phyloP scores from a whole-genome alignment of 352 stramenopile genomes.

The Globisporangium orthogonon region DNA sequence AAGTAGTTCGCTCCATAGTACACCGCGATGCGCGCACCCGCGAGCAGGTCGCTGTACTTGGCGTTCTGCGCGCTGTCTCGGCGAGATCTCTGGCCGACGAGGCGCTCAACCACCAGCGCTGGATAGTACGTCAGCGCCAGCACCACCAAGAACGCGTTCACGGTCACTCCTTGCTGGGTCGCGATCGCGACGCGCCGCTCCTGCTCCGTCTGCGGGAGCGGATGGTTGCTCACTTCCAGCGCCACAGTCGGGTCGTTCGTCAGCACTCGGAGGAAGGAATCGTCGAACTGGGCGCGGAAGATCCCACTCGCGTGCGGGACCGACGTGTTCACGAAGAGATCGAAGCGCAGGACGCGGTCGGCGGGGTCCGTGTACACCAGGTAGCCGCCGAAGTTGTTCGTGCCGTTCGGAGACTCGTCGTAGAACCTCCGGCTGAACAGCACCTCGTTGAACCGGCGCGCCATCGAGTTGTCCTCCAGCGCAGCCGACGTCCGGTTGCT shows the following conservation, averaged over 20 bases:
- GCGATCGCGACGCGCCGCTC: conserved; percentile 47
- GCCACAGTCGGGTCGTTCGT: conserved; percentile 8
- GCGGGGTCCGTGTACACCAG: conserved; percentile 20
- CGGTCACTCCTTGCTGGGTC: conserved; percentile 17
- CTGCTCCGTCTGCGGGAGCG: conserved; percentile 33
- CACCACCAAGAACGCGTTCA: conserved; percentile 38
- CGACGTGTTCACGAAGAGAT: conserved; percentile 45
- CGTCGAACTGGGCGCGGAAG: conserved; percentile 50
- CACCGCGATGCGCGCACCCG: conserved; percentile 78
- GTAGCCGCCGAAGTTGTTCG: conserved; percentile 30
- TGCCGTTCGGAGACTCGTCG: conserved; percentile 17
- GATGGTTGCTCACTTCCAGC: conserved; percentile 43
- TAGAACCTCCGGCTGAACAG: conserved; percentile 19
- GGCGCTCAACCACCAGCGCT: conserved; percentile 85
- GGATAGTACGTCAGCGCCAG: conserved; percentile 89
- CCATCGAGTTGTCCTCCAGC: background rate
- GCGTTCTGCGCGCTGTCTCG: conserved; percentile 45
- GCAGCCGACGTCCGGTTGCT: conserved; percentile 14
- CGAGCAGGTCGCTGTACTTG: conserved; percentile 92
- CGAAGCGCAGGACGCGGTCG: conserved; percentile 32
- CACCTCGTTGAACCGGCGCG: conserved; percentile 23
- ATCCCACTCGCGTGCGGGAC: conserved; percentile 28
- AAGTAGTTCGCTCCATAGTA: conserved; percentile 95
- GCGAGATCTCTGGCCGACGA: conserved; percentile 85
- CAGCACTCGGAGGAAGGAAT: conserved; percentile 19